Evolutionary conservation across 2,329 filamentous ascomycete species (phyloP), one percentile per base, ranked within the genome.

Genomic region (Hypoxylon rubiginosum): DNA sequence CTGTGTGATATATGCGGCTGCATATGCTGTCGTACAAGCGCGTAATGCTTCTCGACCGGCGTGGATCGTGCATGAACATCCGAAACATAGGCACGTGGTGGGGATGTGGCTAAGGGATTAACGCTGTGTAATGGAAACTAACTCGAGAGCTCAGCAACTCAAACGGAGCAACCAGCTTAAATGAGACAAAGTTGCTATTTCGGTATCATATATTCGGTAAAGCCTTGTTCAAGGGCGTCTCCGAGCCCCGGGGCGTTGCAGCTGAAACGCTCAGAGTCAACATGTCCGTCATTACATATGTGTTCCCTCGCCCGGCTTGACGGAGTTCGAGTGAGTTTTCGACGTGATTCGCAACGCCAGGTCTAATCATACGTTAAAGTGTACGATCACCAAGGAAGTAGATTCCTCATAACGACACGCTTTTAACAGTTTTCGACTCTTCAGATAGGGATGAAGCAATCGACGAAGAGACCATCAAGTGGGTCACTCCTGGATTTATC

Each of bases 401-500:
- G 28, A 4, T 30, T 9, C 28, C 28, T 30, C 28, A 30, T 4
- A 4, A 30, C 28, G 28, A 30, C 28, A 30, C 28, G 28, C 9
- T 30, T 9, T 9, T 30, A 4, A 30, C 28, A 30, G 9, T 30
- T 30, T 30, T 30, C 9, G 9, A 30, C 9, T 30, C 28, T 30
- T 30, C 4, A 30, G 4, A 30, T 24, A 6, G 43, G 21, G 43
- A 11, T 46, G 10, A 46, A 17, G n/a, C 41, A 21, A 15, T 19
- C 10, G 41, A 43, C 41, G 41, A 43, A 21, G 11, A 43, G 71
- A 45, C 53, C 34, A 13, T 43, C 4, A 15, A 19, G 9, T 32
- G 52, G 3, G 3, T 13, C 15, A 45, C 10, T 71, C 15, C 21
- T 34, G 11, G 52, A 45, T 36, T 50, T 66, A 26, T 57, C 53